These are phyloP conservation scores for Dactylellina sp. DNA, from an alignment of 2,329 filamentous ascomycete species.

Conservation along the genomic window DNA sequence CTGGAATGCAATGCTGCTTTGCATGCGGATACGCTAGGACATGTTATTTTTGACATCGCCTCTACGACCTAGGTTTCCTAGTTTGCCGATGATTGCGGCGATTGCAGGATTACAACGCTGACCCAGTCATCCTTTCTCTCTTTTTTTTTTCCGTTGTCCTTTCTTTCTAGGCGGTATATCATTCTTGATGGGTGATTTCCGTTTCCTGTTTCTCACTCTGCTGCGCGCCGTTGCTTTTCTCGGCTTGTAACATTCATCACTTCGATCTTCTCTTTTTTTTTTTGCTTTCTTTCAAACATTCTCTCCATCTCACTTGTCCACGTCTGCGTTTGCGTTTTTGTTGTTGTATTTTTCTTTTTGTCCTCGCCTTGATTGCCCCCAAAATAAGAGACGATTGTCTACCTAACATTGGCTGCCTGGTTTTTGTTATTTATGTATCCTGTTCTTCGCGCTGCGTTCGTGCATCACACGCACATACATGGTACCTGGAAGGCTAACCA, in stretches of 20 bases:
- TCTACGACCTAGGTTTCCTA: constrained; percentile 16
- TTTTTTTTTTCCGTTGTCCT: not conserved
- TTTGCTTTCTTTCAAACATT: constrained; percentile 18
- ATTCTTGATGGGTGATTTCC: not conserved
- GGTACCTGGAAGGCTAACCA: constrained; percentile 53
- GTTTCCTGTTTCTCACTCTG: constrained; percentile 5
- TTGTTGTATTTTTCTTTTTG: constrained; percentile 53
- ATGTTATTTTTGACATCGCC: constrained; percentile 48
- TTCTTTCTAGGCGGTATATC: constrained; percentile 3
- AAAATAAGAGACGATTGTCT: constrained; percentile 41
- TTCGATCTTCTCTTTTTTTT: not conserved
- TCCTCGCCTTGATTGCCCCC: constrained; percentile 39
- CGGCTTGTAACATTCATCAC: not conserved
- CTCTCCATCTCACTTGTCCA: constrained; percentile 12
- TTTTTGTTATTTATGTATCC: constrained; percentile 8
- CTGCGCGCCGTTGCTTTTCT: constrained; percentile 11
- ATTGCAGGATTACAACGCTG: constrained; percentile 36
- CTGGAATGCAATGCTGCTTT: constrained; percentile 42
- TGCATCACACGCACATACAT: constrained; percentile 9
- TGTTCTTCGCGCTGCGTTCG: constrained; percentile 39
- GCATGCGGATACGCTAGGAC: constrained; percentile 37
- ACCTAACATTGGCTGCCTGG: constrained; percentile 54
- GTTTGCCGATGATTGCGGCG: constrained; percentile 45
- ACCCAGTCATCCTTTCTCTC: not conserved
- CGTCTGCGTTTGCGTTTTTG: constrained; percentile 46